A percentile compares a stretch with the other conserved stretches of the same genome.
Evolutionary conservation across 495 filamentous ascomycete genomes (phyloP).

Genomic region (Talaromyces stipitatus): DNA sequence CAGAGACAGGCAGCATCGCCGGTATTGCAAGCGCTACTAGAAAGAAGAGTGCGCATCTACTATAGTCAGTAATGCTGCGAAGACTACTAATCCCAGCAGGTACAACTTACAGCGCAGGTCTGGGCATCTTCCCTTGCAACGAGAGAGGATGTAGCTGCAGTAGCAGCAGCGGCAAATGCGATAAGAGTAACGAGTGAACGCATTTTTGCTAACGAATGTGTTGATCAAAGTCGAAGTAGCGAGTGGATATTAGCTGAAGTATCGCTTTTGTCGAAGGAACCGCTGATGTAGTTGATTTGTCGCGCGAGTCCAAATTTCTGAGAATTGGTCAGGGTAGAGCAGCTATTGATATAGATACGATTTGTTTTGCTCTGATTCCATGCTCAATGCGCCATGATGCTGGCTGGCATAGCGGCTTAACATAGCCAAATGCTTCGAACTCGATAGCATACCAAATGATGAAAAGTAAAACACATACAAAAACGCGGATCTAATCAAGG

Average conservation of each 20-base stretch:
- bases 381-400: not conserved
- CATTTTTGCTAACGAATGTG: constrained; percentile 6
- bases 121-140: constrained; percentile 1
- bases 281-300: not conserved
- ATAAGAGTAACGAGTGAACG: constrained; percentile 8
- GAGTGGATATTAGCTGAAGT: not conserved
- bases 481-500: not conserved
- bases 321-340: not conserved
- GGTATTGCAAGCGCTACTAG: constrained; percentile 5
- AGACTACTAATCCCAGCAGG: not conserved
- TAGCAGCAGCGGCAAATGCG: constrained; percentile 10
- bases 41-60: constrained; percentile 1
- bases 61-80: not conserved
- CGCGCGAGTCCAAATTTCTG: not conserved
- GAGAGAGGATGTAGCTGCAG: constrained; percentile 5
- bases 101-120: constrained; percentile 3
- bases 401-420: not conserved
- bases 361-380: not conserved
- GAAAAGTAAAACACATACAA: too few relatives aligned
- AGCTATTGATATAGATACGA: not conserved
- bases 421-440: not conserved
- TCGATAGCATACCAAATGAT: not conserved
- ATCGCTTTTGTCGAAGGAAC: not conserved
- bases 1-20: constrained; percentile 6
- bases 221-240: not conserved